Evolutionary conservation across 2,329 filamentous ascomycete species (phyloP).

Genomic region (Pseudogymnoascus sp.): DNA sequence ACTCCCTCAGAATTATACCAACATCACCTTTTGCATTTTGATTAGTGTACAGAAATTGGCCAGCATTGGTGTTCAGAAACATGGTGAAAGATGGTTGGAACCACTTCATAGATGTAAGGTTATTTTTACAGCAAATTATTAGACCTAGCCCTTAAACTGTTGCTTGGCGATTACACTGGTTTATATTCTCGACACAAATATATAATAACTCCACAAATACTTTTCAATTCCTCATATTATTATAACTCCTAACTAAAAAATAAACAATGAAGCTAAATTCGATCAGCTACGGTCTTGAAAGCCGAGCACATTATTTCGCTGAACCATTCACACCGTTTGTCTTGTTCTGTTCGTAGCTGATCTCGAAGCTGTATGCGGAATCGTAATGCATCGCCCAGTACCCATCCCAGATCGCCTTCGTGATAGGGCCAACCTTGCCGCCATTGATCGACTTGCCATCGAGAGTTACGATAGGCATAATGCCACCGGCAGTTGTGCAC

Average conservation of each 20-base stretch:
- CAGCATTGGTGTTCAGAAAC: neutral
- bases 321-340: slow-evolving; percentile 35
- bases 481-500: slow-evolving; percentile 45
- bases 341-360: slow-evolving; percentile 22
- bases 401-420: slow-evolving; percentile 41
- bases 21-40: neutral
- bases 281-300: neutral
- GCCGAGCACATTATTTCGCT: neutral
- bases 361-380: slow-evolving; percentile 29
- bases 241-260: neutral
- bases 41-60: neutral
- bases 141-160: too few relatives aligned
- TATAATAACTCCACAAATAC: slow-evolving; percentile 13
- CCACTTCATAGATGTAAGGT: neutral
- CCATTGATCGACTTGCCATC: slow-evolving; percentile 36
- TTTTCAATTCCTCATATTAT: slow-evolving; percentile 5
- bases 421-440: slow-evolving; percentile 39
- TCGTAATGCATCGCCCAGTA: slow-evolving; percentile 44
- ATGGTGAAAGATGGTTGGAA: neutral
- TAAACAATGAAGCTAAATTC: slow-evolving; percentile 5
- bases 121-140: neutral
- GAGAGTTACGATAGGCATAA: slow-evolving; percentile 43
- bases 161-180: neutral
- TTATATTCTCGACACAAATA: neutral
- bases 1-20: neutral